Percentiles rank a stretch among this genome's conserved stretches.
These are phyloP conservation scores for Aspergillus sclerotioniger DNA, from an alignment of 495 filamentous ascomycete genomes.

Conservation along the genomic window DNA sequence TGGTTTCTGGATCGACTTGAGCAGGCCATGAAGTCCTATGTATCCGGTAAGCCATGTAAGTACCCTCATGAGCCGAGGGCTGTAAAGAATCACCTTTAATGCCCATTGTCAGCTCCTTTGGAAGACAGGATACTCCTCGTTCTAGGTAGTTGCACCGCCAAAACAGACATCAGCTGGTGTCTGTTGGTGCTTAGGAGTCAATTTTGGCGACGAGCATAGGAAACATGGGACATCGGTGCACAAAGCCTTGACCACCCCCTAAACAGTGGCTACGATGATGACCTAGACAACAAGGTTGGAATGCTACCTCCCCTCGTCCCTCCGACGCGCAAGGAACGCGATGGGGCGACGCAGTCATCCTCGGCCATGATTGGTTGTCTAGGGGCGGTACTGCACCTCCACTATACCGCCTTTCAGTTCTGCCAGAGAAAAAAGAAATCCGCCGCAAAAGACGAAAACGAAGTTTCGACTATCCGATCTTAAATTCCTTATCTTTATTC, in stretches of 20 bases:
- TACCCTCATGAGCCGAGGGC: slow-evolving; percentile 4
- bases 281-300: slow-evolving; percentile 27
- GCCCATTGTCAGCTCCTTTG: slow-evolving; percentile 56
- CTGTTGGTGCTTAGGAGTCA: slow-evolving; percentile 12
- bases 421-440: slow-evolving; percentile 24
- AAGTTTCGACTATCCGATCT: not conserved
- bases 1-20: slow-evolving; percentile 94
- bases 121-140: slow-evolving; percentile 34
- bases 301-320: slow-evolving; percentile 19
- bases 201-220: not conserved
- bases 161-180: slow-evolving; percentile 19
- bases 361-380: slow-evolving; percentile 20
- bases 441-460: slow-evolving; percentile 15
- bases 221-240: slow-evolving; percentile 9
- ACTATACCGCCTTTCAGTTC: slow-evolving; percentile 24
- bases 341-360: slow-evolving; percentile 1
- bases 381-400: slow-evolving; percentile 6
- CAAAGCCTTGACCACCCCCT: slow-evolving; percentile 3
- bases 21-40: slow-evolving; percentile 79
- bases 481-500: not conserved
- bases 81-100: slow-evolving; percentile 57
- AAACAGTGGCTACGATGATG: slow-evolving; percentile 10
- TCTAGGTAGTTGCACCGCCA: slow-evolving; percentile 23
- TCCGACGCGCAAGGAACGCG: slow-evolving; percentile 27
- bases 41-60: not conserved